These are phyloP conservation scores for Yamadazyma aaseri DNA, from an alignment of 1,139 yeast species.

Conservation along the genomic window DNA sequence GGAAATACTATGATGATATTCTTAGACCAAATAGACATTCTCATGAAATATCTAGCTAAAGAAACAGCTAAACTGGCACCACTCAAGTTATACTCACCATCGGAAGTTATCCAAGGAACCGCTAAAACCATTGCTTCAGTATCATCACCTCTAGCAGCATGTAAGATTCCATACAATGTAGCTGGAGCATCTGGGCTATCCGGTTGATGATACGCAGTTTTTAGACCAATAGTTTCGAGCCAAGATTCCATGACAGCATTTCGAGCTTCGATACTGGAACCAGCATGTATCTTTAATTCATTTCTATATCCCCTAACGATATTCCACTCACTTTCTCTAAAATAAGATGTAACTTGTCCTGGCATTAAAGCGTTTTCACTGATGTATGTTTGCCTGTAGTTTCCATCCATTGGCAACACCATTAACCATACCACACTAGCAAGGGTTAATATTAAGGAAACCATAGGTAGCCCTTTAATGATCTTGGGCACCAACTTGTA, in stretches of 20 bases:
- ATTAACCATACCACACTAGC: conserved; percentile 67
- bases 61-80: conserved; percentile 76
- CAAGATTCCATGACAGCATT: conserved; percentile 52
- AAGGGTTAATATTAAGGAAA: conserved; percentile 61
- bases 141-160: conserved; percentile 94
- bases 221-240: conserved; percentile 67
- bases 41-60: conserved; percentile 72
- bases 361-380: conserved; percentile 98
- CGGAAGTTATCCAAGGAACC: conserved; percentile 77
- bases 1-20: conserved; percentile 87
- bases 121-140: conserved; percentile 92
- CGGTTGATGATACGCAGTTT: conserved; percentile 51
- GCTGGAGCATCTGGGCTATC: conserved; percentile 37
- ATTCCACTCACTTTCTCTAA: conserved; percentile 94
- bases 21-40: conserved; percentile 94
- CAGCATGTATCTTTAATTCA: conserved; percentile 46
- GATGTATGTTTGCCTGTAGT: conserved; percentile 77
- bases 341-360: conserved; percentile 89
- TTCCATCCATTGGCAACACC: conserved; percentile 77
- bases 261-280: conserved; percentile 31
- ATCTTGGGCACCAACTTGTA: conserved; percentile 60
- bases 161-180: conserved; percentile 79
- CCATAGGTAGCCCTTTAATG: conserved; percentile 53
- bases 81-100: conserved; percentile 66
- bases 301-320: conserved; percentile 80